Conservation (phyloP, 2,329 filamentous ascomycete genomes). For the Curvularia spicifera region DNA sequence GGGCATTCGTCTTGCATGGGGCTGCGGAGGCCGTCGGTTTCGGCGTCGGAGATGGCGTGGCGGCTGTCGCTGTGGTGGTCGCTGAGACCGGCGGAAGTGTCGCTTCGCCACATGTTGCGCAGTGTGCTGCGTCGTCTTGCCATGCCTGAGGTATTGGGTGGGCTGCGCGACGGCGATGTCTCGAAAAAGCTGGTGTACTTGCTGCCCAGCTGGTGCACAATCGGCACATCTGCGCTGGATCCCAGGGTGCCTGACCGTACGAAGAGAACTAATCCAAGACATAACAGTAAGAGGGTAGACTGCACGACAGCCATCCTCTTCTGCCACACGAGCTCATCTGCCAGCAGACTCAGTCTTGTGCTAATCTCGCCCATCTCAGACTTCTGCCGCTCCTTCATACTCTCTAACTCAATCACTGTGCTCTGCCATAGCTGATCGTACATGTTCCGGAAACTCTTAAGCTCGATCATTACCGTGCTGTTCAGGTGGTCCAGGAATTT, state of each 20-base stretch:
- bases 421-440: conserved; percentile 98
- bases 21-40: conserved; percentile 44
- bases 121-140: conserved; percentile 42
- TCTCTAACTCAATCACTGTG: conserved; percentile 88
- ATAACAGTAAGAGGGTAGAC: conserved; percentile 83
- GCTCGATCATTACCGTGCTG: conserved; percentile 79
- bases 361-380: conserved; percentile 83
- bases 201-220: conserved; percentile 53
- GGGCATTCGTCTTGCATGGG: conserved; percentile 43
- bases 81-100: conserved; percentile 12
- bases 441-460: conserved; percentile 66
- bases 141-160: conserved; percentile 38
- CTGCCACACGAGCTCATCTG: conserved; percentile 84
- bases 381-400: conserved; percentile 83
- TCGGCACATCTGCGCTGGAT: conserved; percentile 51
- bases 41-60: conserved; percentile 36
- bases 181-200: conserved; percentile 48
- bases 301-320: conserved; percentile 95
- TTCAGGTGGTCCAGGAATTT: conserved; percentile 86
- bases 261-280: conserved; percentile 87
- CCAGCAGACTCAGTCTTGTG: conserved; percentile 80
- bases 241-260: conserved; percentile 48
- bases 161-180: conserved; percentile 42
- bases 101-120: conserved; percentile 45
- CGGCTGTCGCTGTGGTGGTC: conserved; percentile 40